Base-by-base conservation (phyloP, 1,284 basidiomycete species). In the Tylopilus orsonianus region DNA sequence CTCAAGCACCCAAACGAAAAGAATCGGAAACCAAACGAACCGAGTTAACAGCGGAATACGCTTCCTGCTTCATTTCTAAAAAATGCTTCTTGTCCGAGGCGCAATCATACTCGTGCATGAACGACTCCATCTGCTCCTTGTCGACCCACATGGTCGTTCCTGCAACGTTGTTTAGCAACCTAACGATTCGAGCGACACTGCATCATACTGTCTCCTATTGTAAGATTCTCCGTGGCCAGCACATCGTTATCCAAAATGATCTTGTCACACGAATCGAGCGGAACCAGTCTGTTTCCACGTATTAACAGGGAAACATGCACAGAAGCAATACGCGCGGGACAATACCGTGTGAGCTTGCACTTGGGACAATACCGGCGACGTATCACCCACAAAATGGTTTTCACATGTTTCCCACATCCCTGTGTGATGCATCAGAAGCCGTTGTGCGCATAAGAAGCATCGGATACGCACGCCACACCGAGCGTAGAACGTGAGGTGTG, bases 401-500 rank as follows among this genome's bases (percentile, higher is more conserved):
- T 26, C 1, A 41, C 24, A 6, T 39, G 8, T 19, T 43, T 44
- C 1, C 41, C 47, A 38, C 55, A 56, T 1, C 41, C 42, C 51
- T 56, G 18, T 18, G 9, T 0, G 2, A 9, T 0, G 3, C 22
- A 4, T 48, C 18, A 49, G 27, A 22, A 5, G 1, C 1, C 7
- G 29, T 40, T 12, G 5, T 16, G n/a, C 2, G 0, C 23, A 5
- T 1, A 16, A 10, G 8, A 0, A 3, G n/a, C n/a, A 16, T 3
- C 0, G 4, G 7, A 12, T 6, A 29, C 38, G n/a, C 34, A 50
- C 56, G 14, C 56, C 53, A 27, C 49, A 70, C 14, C 46, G 49
- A 0, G 49, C 12, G 6, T 46, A 46, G 35, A 50, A 71, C 10
- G 56, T 40, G n/a, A 69, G 49, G 20, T 61, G 53, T 2, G 62